A percentile compares a stretch with the other conserved stretches of the same genome.
These are phyloP conservation scores for Nothophytophthora sp. DNA, from an alignment of 352 stramenopile species.

Conservation along the genomic window DNA sequence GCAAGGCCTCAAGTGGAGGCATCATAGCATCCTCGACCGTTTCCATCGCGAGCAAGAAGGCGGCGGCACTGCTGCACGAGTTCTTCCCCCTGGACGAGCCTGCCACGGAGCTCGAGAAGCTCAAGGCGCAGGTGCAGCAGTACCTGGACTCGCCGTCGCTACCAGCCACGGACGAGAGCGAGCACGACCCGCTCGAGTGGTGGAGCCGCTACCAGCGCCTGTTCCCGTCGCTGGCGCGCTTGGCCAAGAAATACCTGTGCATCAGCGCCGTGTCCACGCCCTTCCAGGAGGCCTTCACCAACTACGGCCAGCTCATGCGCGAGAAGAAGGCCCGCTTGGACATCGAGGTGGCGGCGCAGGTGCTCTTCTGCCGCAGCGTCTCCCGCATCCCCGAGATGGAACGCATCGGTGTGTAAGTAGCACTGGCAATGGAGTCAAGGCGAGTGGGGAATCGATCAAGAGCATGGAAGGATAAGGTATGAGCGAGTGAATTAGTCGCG, in stretches of 20 bases:
- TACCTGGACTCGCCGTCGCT: constrained; percentile 73
- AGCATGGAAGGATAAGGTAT: too few species aligned
- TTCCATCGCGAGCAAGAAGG: constrained; percentile 20
- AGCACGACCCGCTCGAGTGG: constrained; percentile 83
- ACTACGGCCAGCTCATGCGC: constrained; percentile 74
- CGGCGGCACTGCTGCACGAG: constrained; percentile 44
- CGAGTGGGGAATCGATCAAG: too few species aligned
- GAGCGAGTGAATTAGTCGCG: too few species aligned
- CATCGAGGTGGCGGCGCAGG: constrained; percentile 77
- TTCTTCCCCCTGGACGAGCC: constrained; percentile 68
- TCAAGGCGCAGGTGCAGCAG: constrained; percentile 67
- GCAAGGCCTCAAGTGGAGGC: constrained; percentile 14
- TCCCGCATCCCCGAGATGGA: constrained; percentile 85
- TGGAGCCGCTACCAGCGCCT: constrained; percentile 76
- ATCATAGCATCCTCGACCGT: not conserved
- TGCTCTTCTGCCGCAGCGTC: constrained; percentile 80
- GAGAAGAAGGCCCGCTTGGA: constrained; percentile 79
- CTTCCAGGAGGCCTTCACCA: constrained; percentile 80
- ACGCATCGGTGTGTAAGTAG: constrained; percentile 68
- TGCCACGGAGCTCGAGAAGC: constrained; percentile 52
- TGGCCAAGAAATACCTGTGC: constrained; percentile 77
- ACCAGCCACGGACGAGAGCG: constrained; percentile 62
- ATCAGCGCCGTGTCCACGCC: constrained; percentile 76
- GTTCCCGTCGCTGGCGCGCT: constrained; percentile 66
- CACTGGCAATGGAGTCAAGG: too few species aligned